Base-by-base conservation (phyloP, 208 protist species). In the Leptomonas seymouri region DNA sequence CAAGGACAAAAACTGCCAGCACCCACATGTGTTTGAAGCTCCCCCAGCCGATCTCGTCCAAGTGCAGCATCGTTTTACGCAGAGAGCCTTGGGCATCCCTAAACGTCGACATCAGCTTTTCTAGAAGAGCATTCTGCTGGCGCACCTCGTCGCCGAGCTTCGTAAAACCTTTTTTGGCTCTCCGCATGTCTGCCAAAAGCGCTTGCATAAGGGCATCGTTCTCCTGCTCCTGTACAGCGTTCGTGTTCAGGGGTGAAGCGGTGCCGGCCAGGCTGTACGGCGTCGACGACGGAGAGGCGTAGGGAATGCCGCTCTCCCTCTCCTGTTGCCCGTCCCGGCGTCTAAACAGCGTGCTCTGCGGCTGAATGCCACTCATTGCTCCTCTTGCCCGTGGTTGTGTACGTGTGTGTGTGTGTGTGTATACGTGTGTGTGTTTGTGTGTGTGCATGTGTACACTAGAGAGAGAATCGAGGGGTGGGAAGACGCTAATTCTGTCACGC, bases 21-120 rank as follows among this genome's bases (percentile, higher is more conserved):
- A 90, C 41, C 88, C 90, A 95, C 74, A 95, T 92, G 67, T 95
- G 90, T n/a, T 46, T 72, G 44, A 87, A 85, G 58, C 80, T 73
- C 1, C 64, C 56, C 56, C 58, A 69, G 3, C 71, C 80, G 14
- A 81, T 68, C 21, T 70, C 50, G 56, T 86, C 71, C 25, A 95
- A 67, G 31, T 84, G 79, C 23, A 65, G 75, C 76, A 95, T 84
- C 34, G 87, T 92, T 25, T 63, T 67, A 0, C 63, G 58, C 9
- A 95, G 63, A 0, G 76, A 76, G 20, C 60, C 68, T n/a, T 80
- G 74, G 15, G 84, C 82, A 15, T 67, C 63, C 39, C 39, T 48
- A 53, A 93, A 89, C 7, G 71, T 55, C 14, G 46, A 28, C 28
- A 81, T 78, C 14, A 95, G 64, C 27, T 46, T 42, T 23, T 87